Evolutionary conservation across 805 yeast species (phyloP).

Genomic region (Wickerhamiella brachini): DNA sequence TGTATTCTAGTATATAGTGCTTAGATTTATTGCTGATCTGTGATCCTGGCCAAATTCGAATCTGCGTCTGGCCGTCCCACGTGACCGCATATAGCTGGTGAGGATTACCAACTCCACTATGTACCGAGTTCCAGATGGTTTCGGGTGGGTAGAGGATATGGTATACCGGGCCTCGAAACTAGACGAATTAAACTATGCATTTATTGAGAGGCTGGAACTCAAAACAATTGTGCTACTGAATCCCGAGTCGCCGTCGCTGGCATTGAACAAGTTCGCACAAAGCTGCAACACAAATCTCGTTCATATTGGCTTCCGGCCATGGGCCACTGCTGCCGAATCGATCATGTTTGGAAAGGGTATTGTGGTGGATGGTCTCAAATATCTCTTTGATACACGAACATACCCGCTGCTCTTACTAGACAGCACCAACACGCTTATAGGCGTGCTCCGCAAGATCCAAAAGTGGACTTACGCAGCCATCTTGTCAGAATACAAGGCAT

Average conservation of each 20-base stretch:
- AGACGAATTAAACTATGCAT: constrained; percentile 58
- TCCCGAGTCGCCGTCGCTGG: constrained; percentile 72
- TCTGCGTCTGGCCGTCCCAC: too few species aligned
- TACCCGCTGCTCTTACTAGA: constrained; percentile 69
- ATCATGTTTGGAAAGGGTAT: constrained; percentile 59
- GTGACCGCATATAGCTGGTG: neutral
- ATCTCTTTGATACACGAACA: constrained; percentile 44
- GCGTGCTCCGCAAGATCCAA: constrained; percentile 67
- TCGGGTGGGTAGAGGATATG: constrained; percentile 82
- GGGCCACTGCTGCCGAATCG: constrained; percentile 41
- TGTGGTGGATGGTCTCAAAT: constrained; percentile 50
- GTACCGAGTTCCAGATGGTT: constrained; percentile 51
- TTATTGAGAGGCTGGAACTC: constrained; percentile 57
- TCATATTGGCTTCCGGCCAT: constrained; percentile 26
- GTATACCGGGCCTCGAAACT: constrained; percentile 69
- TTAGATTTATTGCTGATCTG: too few species aligned
- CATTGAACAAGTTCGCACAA: constrained; percentile 50
- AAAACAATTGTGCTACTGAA: constrained; percentile 61
- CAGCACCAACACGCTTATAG: constrained; percentile 64
- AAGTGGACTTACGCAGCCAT: constrained; percentile 82
- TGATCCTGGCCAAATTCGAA: too few species aligned
- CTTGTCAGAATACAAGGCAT: constrained; percentile 70
- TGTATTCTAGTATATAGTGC: too few species aligned
- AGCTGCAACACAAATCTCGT: constrained; percentile 25
- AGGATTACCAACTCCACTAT: neutral